A percentile compares a stretch with the other conserved stretches of the same genome.
phyloP scores from a whole-genome alignment of 208 protist species.

The Crithidia sp. region DNA sequence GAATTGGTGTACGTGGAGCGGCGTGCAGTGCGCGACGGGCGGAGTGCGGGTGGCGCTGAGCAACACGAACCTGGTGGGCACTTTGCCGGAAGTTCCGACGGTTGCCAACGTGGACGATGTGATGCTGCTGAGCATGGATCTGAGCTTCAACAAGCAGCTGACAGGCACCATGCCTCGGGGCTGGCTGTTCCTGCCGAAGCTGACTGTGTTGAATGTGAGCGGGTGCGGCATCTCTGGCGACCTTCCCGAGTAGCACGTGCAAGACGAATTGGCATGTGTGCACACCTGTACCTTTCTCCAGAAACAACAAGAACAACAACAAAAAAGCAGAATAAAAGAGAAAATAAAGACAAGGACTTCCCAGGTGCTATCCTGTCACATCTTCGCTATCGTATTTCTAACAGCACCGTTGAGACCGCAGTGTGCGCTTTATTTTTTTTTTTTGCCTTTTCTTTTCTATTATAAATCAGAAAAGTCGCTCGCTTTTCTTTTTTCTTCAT shows the following conservation, averaged over 20 bases:
- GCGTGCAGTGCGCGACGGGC: neutral
- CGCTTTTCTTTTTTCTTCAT: too few species aligned
- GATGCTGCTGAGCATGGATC: neutral
- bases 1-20: constrained; percentile 1
- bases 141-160: constrained; percentile 6
- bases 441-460: neutral
- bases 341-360: too few species aligned
- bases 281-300: too few species aligned
- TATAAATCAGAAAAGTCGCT: too few species aligned
- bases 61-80: neutral
- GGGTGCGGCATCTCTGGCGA: neutral
- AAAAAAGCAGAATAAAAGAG: too few species aligned
- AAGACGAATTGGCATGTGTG: too few species aligned
- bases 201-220: constrained; percentile 1
- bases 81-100: neutral
- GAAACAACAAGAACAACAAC: too few species aligned
- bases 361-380: too few species aligned
- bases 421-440: neutral
- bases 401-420: neutral
- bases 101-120: neutral
- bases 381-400: neutral
- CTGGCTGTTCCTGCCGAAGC: constrained; percentile 6
- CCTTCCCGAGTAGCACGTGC: neutral
- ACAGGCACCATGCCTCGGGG: neutral
- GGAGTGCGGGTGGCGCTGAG: neutral